Percentiles rank a stretch among this genome's conserved stretches.
phyloP scores from a whole-genome alignment of 1,284 basidiomycete species.

The Apiotrichum veenhuisii region DNA sequence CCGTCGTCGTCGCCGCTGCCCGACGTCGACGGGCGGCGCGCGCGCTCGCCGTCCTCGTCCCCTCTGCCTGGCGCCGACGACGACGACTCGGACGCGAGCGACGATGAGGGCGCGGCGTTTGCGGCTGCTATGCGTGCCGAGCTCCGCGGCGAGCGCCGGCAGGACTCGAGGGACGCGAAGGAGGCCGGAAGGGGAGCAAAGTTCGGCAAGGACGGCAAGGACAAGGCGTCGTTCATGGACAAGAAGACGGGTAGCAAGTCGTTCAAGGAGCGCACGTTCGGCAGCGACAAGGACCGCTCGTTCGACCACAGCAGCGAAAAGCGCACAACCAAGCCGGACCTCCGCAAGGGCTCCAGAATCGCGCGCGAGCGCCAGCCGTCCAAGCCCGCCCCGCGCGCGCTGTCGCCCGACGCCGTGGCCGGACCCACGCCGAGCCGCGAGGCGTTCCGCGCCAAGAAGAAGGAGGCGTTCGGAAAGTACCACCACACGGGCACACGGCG shows the following conservation, averaged over 20 bases:
- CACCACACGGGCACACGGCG: constrained; percentile 17
- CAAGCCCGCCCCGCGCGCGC: background rate
- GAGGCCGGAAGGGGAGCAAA: background rate
- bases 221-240: background rate
- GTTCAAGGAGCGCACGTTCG: no score
- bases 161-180: background rate
- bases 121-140: constrained; percentile 6
- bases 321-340: background rate
- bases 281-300: background rate
- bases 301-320: no score
- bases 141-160: background rate
- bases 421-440: constrained; percentile 1
- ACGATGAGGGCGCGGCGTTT: constrained; percentile 10
- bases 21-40: background rate
- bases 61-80: constrained; percentile 5
- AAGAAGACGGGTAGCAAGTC: background rate
- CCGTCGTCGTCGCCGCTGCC: constrained; percentile 6
- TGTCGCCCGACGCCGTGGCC: constrained; percentile 2
- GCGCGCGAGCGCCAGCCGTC: background rate
- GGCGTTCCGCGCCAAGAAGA: constrained; percentile 30
- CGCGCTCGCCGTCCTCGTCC: constrained; percentile 2
- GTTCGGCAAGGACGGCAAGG: background rate
- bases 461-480: constrained; percentile 39
- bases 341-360: background rate
- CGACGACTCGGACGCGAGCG: constrained; percentile 3